Evolutionary conservation across 208 protist species (phyloP), one percentile per base, ranked within the genome.

Genomic region (Wallacemonas sp.): DNA sequence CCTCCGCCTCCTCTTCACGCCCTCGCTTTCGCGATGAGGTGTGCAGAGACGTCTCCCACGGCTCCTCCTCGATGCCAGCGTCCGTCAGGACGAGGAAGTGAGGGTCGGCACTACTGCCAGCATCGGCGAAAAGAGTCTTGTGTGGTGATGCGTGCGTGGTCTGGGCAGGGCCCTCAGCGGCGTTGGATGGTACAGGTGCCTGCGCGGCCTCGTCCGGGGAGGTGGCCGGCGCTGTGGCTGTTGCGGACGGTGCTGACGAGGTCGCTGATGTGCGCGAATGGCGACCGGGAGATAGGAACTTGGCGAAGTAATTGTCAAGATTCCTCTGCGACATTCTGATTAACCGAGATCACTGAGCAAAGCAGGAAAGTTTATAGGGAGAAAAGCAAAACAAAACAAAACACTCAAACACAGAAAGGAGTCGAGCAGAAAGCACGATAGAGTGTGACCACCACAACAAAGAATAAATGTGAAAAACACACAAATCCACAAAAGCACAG

Each of bases 271-370:
- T n/a, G n/a, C n/a, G n/a, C n/a, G n/a, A n/a, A n/a, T n/a, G 52
- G 5, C 52, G 52, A n/a, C 52, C 52, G 5, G 52, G 30, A 21
- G 17, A 41, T 27, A 88, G 66, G 44, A 79, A 88, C 16, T 44
- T 63, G 29, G 83, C 62, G 38, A 88, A 88, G 71, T 88, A 88
- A 39, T 88, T 88, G 27, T 88, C 75, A 21, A 88, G 36, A 41
- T 72, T 87, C 73, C 33, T 6, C 11, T 43, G 48, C 5, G 48
- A 27, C 48, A 56, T 56, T 14, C 17, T 49, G n/a, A n/a, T n/a
- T n/a, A n/a, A n/a, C n/a, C n/a, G n/a, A n/a, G n/a, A n/a, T n/a
- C n/a, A n/a, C n/a, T n/a, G n/a, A n/a, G n/a, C n/a, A n/a, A n/a
- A n/a, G n/a, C n/a, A n/a, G n/a, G n/a, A n/a, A n/a, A n/a, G n/a